Evolutionary conservation across 192 early-diverging fungal genomes (phyloP).

Genomic region (Umbelopsis vinacea): DNA sequence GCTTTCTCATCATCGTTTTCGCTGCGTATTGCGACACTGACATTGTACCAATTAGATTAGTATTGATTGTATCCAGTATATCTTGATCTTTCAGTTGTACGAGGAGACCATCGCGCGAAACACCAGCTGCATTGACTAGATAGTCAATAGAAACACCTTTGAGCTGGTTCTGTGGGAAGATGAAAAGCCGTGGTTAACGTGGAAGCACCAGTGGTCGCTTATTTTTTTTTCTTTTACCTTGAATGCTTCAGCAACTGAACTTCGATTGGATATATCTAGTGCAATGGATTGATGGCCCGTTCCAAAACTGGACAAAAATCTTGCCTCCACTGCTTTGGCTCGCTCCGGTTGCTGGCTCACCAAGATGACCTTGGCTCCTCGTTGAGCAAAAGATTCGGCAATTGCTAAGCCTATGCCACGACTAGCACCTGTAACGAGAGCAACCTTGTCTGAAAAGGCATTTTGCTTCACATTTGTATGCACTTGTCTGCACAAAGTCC

Average conservation of each 20-base stretch:
- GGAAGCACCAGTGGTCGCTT: background rate
- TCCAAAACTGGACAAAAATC: conserved; percentile 30
- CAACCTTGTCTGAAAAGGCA: conserved; percentile 24
- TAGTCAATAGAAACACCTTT: conserved; percentile 37
- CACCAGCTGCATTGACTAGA: conserved; percentile 61
- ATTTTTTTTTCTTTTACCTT: conserved; percentile 34
- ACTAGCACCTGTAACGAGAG: conserved; percentile 69
- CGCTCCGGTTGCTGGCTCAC: conserved; percentile 54
- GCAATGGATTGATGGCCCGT: conserved; percentile 39
- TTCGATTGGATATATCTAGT: conserved; percentile 50
- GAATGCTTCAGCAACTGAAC: conserved; percentile 40
- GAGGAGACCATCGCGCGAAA: conserved; percentile 59
- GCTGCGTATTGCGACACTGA: conserved; percentile 53
- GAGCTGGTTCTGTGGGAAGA: background rate
- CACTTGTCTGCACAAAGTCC: background rate
- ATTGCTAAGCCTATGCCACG: conserved; percentile 79
- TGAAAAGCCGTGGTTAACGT: background rate
- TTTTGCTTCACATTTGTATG: background rate
- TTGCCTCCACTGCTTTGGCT: conserved; percentile 35
- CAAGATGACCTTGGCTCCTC: conserved; percentile 60
- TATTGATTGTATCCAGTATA: conserved; percentile 60
- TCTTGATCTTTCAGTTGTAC: conserved; percentile 49
- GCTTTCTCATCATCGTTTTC: conserved; percentile 61
- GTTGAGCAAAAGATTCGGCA: conserved; percentile 60
- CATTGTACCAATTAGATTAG: conserved; percentile 78